Evolutionary conservation across 305 asterid species (phyloP), one percentile per base, ranked within the genome.

Genomic region (Fraxinus sp.): DNA sequence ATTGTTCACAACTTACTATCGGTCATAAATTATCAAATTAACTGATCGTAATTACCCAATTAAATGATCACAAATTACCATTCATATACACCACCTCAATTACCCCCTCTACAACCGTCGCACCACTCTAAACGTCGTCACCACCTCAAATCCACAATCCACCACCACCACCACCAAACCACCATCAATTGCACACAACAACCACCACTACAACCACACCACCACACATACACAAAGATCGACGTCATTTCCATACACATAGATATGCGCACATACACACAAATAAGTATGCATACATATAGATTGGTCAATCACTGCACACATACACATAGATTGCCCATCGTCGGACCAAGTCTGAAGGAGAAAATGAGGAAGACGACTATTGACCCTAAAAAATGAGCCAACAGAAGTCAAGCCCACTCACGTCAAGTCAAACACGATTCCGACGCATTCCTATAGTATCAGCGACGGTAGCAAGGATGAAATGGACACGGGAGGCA

Each of bases 301-400:
- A 41, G 16, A 10, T 41, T 41, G 52, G 52, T 1, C 52, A 3
- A 0, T 3, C 52, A 3, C 16, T 41, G 14, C 52, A 41, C 52
- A 10, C 52, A 41, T 41, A 41, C 52, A 41, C 52, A 5, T 0
- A 41, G 52, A 41, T 41, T 3, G 3, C 16, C 3, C 52, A 41
- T 41, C 14, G 18, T 43, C 96, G 93, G 84, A 95, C 91, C 76
- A 90, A 66, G 18, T 88, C 94, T 85, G 92, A 92, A n/a, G 97
- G 90, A 32, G 97, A 92, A 49, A 93, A 83, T 13, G 96, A 86
- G 2, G 93, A 90, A 35, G 95, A 88, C 16, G 32, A 28, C 2
- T 28, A 2, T 28, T 28, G 32, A 28, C 32, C 32, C 32, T 2
- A 28, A 28, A 28, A 28, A 28, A 24, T 28, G 32, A 28, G 32